phyloP scores from a whole-genome alignment of 2,329 filamentous ascomycete genomes.

The Zymoseptoria passerinii region DNA sequence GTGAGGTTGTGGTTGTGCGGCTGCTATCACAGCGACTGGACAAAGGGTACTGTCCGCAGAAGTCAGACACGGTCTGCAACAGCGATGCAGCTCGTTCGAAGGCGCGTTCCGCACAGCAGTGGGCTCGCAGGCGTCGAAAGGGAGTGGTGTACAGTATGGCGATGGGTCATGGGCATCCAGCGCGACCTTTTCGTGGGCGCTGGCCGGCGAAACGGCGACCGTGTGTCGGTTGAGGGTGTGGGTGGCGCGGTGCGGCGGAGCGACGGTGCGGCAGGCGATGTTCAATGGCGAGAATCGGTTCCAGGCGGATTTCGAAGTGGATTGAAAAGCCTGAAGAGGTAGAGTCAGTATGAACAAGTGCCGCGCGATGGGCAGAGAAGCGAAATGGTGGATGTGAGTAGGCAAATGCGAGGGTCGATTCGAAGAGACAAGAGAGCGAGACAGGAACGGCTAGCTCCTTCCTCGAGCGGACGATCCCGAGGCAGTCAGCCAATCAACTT shows the following conservation, averaged over 20 bases:
- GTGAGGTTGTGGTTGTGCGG: not conserved
- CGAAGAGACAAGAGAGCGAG: not conserved
- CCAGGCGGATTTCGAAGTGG: not conserved
- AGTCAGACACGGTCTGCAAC: not conserved
- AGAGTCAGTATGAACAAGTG: not conserved
- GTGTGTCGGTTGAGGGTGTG: not conserved
- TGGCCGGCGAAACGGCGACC: not conserved
- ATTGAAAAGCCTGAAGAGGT: not conserved
- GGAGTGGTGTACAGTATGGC: not conserved
- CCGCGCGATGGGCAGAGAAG: not conserved
- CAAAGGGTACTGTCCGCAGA: not conserved
- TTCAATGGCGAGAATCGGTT: not conserved
- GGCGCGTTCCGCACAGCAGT: not conserved
- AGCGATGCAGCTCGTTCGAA: not conserved
- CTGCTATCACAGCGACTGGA: not conserved
- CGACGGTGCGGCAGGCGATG: not conserved
- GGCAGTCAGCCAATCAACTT: not conserved
- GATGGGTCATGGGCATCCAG: not conserved
- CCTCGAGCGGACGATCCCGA: not conserved
- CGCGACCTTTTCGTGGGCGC: not conserved
- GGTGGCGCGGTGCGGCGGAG: not conserved
- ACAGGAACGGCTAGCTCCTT: not conserved
- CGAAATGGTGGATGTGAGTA: not conserved
- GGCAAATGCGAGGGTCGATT: not conserved
- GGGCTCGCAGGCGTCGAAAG: not conserved